Base-by-base conservation (phyloP, 2,329 filamentous ascomycete genomes). In the Pseudogymnoascus pannorum region DNA sequence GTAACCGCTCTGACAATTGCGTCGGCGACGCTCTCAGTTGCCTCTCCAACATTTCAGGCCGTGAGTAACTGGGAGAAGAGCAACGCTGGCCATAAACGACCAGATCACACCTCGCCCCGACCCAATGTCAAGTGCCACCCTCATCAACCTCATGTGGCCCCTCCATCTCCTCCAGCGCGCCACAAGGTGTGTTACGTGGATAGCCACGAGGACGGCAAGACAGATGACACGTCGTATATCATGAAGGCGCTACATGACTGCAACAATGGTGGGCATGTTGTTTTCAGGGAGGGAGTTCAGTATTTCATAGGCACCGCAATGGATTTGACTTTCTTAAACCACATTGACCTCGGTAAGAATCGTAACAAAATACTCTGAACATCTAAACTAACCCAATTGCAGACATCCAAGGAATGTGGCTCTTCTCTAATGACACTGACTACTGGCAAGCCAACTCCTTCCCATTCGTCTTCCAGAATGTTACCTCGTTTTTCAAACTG, bases 401-500 rank as follows among this genome's bases (percentile, higher is more conserved):
- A 82, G 79, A 81, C 64, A 78, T 84, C 57, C 76, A 78, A 63
- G 85, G 84, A n/a, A 79, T 78, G 11, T 77, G 88, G 24, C 74
- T 80, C 62, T 88, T 89, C 73, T 82, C 80, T 61, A 79, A 85
- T 59, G 83, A 89, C 69, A 84, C 84, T 4, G 80, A 83, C 65
- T 88, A 88, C 73, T 89, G 86, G 87, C 77, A 84, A 60, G 76
- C 76, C 6, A 78, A 87, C 67, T 76, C 78, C 48, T 87, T 87
- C 75, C 79, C 82, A 59, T 83, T 85, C 14, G 75, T 74, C 3
- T 89, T 82, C 73, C 86, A 88, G 66, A 86, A 87, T 62, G 79
- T 81, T 6, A 84, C 81, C 1, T 82, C 82, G 3, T 87, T 87
- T 74, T 87, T 85, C 77, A 78, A 83, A 68, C 77, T 86, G 40